A percentile compares a stretch with the other conserved stretches of the same genome.
These are phyloP conservation scores for Leccinellum luteum DNA, from an alignment of 768 basidiomycete species.

Conservation along the genomic window DNA sequence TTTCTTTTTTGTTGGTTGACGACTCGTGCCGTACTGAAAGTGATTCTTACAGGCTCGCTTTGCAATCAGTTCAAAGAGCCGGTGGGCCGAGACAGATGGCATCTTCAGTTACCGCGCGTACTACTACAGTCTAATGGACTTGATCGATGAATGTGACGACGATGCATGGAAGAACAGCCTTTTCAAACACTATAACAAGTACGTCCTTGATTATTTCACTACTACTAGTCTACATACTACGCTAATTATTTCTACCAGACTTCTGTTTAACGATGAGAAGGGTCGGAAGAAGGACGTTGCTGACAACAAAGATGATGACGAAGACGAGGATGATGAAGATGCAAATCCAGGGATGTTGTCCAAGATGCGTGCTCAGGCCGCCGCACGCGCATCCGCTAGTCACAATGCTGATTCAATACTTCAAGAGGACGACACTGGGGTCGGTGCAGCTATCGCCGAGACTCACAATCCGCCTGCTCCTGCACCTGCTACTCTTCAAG, in stretches of 20 bases:
- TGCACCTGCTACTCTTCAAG: no score
- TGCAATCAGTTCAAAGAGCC: background rate
- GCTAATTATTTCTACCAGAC: background rate
- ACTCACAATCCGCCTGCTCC: no score
- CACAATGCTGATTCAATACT: no score
- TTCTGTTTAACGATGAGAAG: background rate
- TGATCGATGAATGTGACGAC: background rate
- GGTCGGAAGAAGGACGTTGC: background rate
- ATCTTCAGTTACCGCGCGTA: conserved; percentile 1
- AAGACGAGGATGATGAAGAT: no score
- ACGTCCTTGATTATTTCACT: background rate
- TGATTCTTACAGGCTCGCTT: conserved; percentile 1
- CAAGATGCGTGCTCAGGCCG: background rate
- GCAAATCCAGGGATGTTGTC: background rate
- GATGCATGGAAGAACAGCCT: background rate
- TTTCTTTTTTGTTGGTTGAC: background rate
- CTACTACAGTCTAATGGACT: conserved; percentile 1
- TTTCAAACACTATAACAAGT: background rate
- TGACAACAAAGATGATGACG: background rate
- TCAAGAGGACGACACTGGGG: no score
- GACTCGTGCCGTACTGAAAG: background rate
- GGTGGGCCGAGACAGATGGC: conserved; percentile 1
- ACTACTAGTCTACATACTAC: no score
- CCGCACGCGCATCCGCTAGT: background rate
- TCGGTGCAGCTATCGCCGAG: no score